Evolutionary conservation across 192 early-diverging fungal genomes (phyloP).

Genomic region (Phycomyces blakesleeanus): DNA sequence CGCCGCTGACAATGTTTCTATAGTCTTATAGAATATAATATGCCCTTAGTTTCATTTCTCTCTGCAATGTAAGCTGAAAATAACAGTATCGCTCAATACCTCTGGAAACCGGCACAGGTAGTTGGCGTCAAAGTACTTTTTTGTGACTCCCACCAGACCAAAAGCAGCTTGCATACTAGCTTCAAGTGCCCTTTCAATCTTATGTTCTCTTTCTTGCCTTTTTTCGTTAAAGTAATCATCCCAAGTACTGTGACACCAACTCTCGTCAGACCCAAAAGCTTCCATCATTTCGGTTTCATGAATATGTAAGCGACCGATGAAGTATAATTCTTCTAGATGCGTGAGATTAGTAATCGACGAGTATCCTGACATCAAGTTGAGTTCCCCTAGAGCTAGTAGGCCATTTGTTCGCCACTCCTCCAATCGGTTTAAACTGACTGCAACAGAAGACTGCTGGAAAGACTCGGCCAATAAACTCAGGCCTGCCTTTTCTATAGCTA

Average conservation of each 20-base stretch:
- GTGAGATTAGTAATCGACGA: neutral
- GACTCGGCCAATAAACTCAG: neutral
- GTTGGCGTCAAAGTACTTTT: neutral
- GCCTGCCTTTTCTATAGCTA: neutral
- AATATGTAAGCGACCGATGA: neutral
- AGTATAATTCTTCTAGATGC: neutral
- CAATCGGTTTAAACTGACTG: neutral
- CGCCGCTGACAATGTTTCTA: neutral
- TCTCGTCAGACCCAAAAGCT: neutral
- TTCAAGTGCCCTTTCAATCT: neutral
- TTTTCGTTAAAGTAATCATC: neutral
- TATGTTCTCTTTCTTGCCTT: neutral
- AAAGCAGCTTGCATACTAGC: conserved; percentile 6
- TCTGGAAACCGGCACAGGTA: conserved; percentile 4
- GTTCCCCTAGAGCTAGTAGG: neutral
- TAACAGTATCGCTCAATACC: neutral
- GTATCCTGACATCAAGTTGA: neutral
- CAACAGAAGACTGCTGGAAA: neutral
- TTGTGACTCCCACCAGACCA: neutral
- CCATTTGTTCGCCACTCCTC: neutral
- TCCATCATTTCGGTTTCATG: neutral
- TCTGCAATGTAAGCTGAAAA: no score
- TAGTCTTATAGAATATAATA: no score
- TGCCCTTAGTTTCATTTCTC: no score
- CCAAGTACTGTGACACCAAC: neutral